phyloP scores from a whole-genome alignment of 345 rosid genomes.

The Salix brachista region DNA sequence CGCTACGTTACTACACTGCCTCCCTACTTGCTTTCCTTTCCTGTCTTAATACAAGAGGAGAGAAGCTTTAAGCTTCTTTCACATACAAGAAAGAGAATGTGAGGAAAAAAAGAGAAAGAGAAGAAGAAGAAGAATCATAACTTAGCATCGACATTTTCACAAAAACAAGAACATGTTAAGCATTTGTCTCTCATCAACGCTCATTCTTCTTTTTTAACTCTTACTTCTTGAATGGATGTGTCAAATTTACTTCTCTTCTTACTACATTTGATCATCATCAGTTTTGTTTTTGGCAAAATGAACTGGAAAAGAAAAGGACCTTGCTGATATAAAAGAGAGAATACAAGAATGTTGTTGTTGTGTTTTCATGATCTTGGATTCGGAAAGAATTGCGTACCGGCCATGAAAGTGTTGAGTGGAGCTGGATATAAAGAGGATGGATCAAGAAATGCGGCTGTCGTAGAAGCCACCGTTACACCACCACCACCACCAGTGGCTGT shows the following conservation, averaged over 20 bases:
- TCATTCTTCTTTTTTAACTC: neutral
- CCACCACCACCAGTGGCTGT: constrained; percentile 21
- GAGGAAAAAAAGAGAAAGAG: neutral
- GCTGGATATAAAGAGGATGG: constrained; percentile 54
- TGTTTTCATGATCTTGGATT: constrained; percentile 42
- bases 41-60: neutral
- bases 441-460: constrained; percentile 35
- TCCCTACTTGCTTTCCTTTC: constrained; percentile 6
- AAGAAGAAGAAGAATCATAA: constrained; percentile 5
- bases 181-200: constrained; percentile 7
- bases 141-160: constrained; percentile 21
- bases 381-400: constrained; percentile 71
- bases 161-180: constrained; percentile 11
- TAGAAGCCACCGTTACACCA: constrained; percentile 22
- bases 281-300: neutral
- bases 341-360: neutral
- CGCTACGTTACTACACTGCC: constrained; percentile 1
- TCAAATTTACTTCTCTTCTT: constrained; percentile 16
- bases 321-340: constrained; percentile 11
- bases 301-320: constrained; percentile 2
- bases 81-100: neutral
- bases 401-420: constrained; percentile 50
- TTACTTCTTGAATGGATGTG: constrained; percentile 32
- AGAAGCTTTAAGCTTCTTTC: constrained; percentile 9
- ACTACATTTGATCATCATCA: constrained; percentile 19